These are phyloP conservation scores for Malassezia sympodialis DNA, from an alignment of 1,284 basidiomycete species.

Conservation along the genomic window DNA sequence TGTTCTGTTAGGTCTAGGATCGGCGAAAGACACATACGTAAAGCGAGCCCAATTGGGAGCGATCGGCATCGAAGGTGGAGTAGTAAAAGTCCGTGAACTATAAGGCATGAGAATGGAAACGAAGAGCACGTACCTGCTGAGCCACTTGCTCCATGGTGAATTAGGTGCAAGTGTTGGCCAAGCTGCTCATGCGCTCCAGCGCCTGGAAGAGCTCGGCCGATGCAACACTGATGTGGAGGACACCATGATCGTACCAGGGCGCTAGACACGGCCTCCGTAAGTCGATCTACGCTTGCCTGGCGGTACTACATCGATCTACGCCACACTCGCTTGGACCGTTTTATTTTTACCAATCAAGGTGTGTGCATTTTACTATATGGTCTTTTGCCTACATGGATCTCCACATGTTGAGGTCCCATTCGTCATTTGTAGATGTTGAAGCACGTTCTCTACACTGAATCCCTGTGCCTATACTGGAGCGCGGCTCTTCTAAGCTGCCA, in stretches of 20 bases:
- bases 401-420: background rate
- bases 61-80: slow-evolving; percentile 59
- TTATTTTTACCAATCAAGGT: background rate
- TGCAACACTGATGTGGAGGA: background rate
- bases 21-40: slow-evolving; percentile 58
- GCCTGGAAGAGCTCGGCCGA: slow-evolving; percentile 1
- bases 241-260: background rate
- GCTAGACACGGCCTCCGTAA: background rate
- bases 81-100: slow-evolving; percentile 48
- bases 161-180: background rate
- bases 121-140: slow-evolving; percentile 21
- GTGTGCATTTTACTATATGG: background rate
- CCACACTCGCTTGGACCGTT: background rate
- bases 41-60: slow-evolving; percentile 55
- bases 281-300: background rate
- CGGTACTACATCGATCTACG: background rate
- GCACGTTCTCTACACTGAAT: background rate
- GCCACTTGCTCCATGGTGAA: slow-evolving; percentile 41
- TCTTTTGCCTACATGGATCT: background rate
- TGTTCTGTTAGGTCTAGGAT: slow-evolving; percentile 46
- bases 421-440: background rate
- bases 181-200: background rate
- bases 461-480: background rate
- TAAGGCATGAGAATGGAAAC: background rate
- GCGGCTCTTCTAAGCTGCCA: background rate